Base-by-base conservation (phyloP, 208 protist genomes). In the Herpetomonas tarakana region DNA sequence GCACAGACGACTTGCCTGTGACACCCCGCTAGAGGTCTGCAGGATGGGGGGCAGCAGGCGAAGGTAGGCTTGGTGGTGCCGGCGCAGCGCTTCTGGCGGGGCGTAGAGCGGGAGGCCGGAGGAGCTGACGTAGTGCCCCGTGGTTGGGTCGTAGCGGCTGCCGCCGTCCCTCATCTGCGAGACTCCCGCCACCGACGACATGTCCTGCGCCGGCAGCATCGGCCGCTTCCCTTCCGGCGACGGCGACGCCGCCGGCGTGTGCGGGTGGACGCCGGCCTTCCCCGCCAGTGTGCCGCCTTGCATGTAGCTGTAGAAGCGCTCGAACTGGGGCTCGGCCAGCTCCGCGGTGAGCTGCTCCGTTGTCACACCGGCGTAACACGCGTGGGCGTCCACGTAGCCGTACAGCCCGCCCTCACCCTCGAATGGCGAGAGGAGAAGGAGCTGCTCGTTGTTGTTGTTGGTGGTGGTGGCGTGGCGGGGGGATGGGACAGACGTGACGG, bases 41-140 rank as follows among this genome's bases (percentile, higher is more conserved):
- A 76, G 56, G 24, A 61, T 50, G 7, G 52, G 25, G 6, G 75
- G 75, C 35, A 71, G 35, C 45, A 71, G 38, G 28, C 28, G 24
- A 14, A 21, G 3, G 50, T 47, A 64, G 19, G 24, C 57, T 22
- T 58, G 29, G 6, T 28, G 18, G 24, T 21, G 18, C 22, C 21
- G 27, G 14, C 38, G 51, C n/a, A 66, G n/a, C 7, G 41, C 52
- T 11, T 58, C 61, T 9, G 52, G 29, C 2, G 22, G 31, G 7
- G 52, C 61, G 52, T 66, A 50, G 14, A 56, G 39, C 4, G 39
- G 27, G 41, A 52, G 3, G 18, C 58, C 46, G 21, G 46, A 6
- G 7, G 46, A 6, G 24, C 46, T 52, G 7, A 52, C 22, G n/a
- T 52, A 52, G n/a, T 26, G 46, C 7, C 46, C 19, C 11, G 21